A percentile compares a stretch with the other conserved stretches of the same genome.
phyloP scores from a whole-genome alignment of 495 filamentous ascomycete genomes.

The Penicillium longicatenatum region DNA sequence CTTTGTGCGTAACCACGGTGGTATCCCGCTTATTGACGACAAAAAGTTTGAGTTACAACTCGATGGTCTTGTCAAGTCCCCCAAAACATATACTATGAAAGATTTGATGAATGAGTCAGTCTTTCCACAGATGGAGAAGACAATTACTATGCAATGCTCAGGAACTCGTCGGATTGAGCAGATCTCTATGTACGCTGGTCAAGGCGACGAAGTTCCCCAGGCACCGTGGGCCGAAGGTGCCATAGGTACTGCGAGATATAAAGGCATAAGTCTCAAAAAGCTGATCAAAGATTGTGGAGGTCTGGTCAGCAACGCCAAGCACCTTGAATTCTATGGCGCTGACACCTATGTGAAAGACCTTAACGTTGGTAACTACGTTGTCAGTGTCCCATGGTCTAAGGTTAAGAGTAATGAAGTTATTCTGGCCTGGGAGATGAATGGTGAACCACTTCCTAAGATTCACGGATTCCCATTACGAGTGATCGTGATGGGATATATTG shows the following conservation, averaged over 20 bases:
- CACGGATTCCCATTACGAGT: conserved; percentile 65
- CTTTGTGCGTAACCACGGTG: conserved; percentile 70
- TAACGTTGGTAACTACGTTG: conserved; percentile 62
- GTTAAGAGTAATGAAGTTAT: conserved; percentile 66
- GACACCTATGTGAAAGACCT: conserved; percentile 71
- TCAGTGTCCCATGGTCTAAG: conserved; percentile 65
- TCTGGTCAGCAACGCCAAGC: conserved; percentile 52
- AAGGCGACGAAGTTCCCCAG: conserved; percentile 69
- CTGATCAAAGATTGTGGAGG: conserved; percentile 68
- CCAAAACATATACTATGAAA: conserved; percentile 53
- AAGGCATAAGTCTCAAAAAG: conserved; percentile 64
- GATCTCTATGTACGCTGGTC: conserved; percentile 61
- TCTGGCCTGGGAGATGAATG: conserved; percentile 73
- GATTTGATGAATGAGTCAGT: conserved; percentile 57
- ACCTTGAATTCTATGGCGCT: conserved; percentile 64
- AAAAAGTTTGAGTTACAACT: conserved; percentile 53
- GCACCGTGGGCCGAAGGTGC: conserved; percentile 69
- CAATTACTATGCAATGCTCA: conserved; percentile 65
- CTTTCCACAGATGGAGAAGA: conserved; percentile 57
- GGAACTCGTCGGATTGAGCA: conserved; percentile 71
- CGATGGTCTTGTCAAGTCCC: conserved; percentile 58
- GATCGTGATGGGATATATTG: conserved; percentile 65
- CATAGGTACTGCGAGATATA: conserved; percentile 64
- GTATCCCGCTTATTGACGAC: conserved; percentile 61
- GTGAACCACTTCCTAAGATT: conserved; percentile 62